Base-by-base conservation (phyloP, 441 rosid species). In the Erysimum cheiri region DNA sequence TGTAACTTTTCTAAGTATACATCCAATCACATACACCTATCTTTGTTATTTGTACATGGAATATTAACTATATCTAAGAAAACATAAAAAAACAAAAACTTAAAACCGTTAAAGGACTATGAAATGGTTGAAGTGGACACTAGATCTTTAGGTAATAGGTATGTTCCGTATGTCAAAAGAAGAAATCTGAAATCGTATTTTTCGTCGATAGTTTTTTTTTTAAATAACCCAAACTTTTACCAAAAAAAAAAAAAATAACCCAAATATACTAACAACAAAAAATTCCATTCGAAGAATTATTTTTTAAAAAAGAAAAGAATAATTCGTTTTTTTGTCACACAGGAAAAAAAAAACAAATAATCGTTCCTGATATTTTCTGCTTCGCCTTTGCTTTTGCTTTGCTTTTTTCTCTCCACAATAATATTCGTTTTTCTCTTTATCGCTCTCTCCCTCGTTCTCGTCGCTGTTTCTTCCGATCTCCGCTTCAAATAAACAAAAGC, bases 311-410 rank as follows among this genome's bases (percentile, higher is more conserved):
- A 57, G 26, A 24, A 58, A 12, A 35, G 15, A 14, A 46, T n/a
- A n/a, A 31, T 44, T 40, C 24, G 24, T 22, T 22, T 22, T 22
- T 22, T 22, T 7, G 37, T 69, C 28, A 40, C 6, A 26, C 28
- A 40, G 3, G 15, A 22, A 31, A 55, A 26, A 22, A 8, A 24
- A 39, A 2, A 7, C 8, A 13, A 24, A 6, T 5, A 47, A 22
- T 17, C 63, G 15, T 19, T 17, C 40, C 63, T 68, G 74, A 74
- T 74, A 74, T 69, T 61, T 74, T 74, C 74, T 68, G 78, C 78
- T 74, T 74, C 46, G 50, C 43, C 77, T 33, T 47, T 4, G 63
- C 22, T 19, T 19, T 19, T n/a, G n/a, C 50, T 62, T 43, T 13
- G 33, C 35, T 48, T 66, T 53, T 3, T 35, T 56, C 22, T 60